phyloP scores from a whole-genome alignment of 139 green algal species.

The Chlamydomonas urium region DNA sequence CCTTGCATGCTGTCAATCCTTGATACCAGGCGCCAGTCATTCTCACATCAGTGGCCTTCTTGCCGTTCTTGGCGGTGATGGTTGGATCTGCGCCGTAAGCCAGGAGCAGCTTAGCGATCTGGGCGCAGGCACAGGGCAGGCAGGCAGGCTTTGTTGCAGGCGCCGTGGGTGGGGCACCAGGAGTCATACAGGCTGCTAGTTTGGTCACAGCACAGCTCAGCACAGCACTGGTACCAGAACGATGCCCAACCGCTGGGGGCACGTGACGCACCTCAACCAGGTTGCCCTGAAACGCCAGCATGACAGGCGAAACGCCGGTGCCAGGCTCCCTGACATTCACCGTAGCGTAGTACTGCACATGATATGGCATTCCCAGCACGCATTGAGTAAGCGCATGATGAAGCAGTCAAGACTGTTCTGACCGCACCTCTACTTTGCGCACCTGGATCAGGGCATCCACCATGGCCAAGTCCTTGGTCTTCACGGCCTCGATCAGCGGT shows the following conservation, averaged over 20 bases:
- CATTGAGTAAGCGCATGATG: not conserved
- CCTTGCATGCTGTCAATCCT: too few relatives aligned
- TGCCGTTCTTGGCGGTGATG: constrained; percentile 27
- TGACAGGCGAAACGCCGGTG: constrained; percentile 18
- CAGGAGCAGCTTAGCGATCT: constrained; percentile 37
- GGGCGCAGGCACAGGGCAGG: too few relatives aligned
- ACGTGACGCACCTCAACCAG: constrained; percentile 15
- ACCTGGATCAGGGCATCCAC: constrained; percentile 42
- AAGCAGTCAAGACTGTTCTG: not conserved
- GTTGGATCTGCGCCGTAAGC: constrained; percentile 39
- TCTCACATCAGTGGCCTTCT: constrained; percentile 25
- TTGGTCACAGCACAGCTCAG: too few relatives aligned
- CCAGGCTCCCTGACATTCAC: constrained; percentile 30
- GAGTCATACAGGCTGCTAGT: too few relatives aligned
- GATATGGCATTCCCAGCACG: not conserved
- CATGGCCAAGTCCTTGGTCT: constrained; percentile 28
- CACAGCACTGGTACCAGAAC: too few relatives aligned
- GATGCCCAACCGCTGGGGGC: too few relatives aligned
- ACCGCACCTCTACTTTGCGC: too few relatives aligned
- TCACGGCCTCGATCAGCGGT: constrained; percentile 23
- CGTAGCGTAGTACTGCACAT: constrained; percentile 16
- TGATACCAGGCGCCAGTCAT: too few relatives aligned
- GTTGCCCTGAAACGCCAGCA: constrained; percentile 27
- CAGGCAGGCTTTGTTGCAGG: too few relatives aligned
- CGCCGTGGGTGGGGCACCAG: too few relatives aligned